Evolutionary conservation across 2,329 filamentous ascomycete species (phyloP).

Genomic region (Myotisia sp.): DNA sequence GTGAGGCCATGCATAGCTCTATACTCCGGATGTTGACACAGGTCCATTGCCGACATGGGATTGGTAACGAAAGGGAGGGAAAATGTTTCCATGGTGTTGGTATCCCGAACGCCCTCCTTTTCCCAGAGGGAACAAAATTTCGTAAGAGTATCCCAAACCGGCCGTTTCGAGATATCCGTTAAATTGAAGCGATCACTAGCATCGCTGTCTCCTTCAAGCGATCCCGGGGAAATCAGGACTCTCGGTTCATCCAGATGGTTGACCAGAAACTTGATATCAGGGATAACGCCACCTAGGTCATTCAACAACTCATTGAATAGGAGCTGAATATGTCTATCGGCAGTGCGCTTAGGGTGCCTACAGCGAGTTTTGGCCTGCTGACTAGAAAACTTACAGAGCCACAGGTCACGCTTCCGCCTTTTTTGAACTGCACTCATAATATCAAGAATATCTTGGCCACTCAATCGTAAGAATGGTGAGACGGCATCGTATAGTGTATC

Average conservation of each 20-base stretch:
- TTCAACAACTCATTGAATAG: conserved; percentile 5
- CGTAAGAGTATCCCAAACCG: conserved; percentile 1
- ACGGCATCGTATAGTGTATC: conserved; percentile 6
- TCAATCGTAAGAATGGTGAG: conserved; percentile 8
- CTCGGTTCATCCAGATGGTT: conserved; percentile 10
- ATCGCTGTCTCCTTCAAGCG: neutral
- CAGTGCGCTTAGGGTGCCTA: conserved; percentile 4
- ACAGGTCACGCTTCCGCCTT: conserved; percentile 4
- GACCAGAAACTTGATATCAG: conserved; percentile 8
- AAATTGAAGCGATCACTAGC: conserved; percentile 1
- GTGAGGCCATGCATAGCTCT: conserved; percentile 4
- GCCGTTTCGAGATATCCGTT: conserved; percentile 6
- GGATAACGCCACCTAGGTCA: conserved; percentile 2
- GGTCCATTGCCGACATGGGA: conserved; percentile 1
- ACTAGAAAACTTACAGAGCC: conserved; percentile 6
- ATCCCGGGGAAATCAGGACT: neutral
- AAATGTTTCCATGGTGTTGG: neutral
- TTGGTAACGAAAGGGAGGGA: conserved; percentile 8
- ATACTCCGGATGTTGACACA: conserved; percentile 7
- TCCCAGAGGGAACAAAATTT: conserved; percentile 1
- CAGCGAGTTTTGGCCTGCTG: conserved; percentile 1
- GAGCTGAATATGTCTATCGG: conserved; percentile 6
- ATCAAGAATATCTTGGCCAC: conserved; percentile 5
- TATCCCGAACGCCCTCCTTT: neutral
- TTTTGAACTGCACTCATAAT: conserved; percentile 2